These are phyloP conservation scores for Fusarium penzigii DNA, from an alignment of 2,329 filamentous ascomycete species.

Conservation along the genomic window DNA sequence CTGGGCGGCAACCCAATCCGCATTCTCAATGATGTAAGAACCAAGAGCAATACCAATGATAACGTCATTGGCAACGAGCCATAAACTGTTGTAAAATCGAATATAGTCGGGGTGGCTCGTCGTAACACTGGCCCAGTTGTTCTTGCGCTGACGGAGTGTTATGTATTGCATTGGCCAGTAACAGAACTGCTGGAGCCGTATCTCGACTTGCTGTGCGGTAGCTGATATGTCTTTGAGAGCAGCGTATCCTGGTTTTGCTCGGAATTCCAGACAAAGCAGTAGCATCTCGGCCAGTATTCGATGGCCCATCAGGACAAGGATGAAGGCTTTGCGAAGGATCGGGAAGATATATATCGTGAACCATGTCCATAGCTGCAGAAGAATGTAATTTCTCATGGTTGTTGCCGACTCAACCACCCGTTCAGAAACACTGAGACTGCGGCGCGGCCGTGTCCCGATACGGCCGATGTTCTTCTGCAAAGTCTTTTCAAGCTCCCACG, in stretches of 20 bases:
- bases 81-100: slow-evolving; percentile 96
- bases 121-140: slow-evolving; percentile 93
- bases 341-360: slow-evolving; percentile 78
- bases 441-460: slow-evolving; percentile 77
- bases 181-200: slow-evolving; percentile 94
- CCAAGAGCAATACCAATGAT: slow-evolving; percentile 97
- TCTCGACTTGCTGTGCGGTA: slow-evolving; percentile 95
- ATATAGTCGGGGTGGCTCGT: slow-evolving; percentile 97
- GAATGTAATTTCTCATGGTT: slow-evolving; percentile 75
- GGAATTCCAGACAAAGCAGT: slow-evolving; percentile 81
- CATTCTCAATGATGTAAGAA: slow-evolving; percentile 96
- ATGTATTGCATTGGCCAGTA: slow-evolving; percentile 98
- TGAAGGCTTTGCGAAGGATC: slow-evolving; percentile 69
- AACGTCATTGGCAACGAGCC: slow-evolving; percentile 97
- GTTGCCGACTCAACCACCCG: slow-evolving; percentile 91
- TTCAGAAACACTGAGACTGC: slow-evolving; percentile 90
- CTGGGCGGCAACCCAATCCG: slow-evolving; percentile 76
- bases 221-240: slow-evolving; percentile 95
- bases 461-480: slow-evolving; percentile 89
- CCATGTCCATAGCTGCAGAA: slow-evolving; percentile 68
- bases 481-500: slow-evolving; percentile 81
- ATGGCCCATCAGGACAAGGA: slow-evolving; percentile 77
- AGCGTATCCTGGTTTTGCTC: slow-evolving; percentile 72
- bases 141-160: slow-evolving; percentile 83
- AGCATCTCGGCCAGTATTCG: slow-evolving; percentile 79